Conservation (phyloP, 805 yeast species). For the Yarrowia divulgata region DNA sequence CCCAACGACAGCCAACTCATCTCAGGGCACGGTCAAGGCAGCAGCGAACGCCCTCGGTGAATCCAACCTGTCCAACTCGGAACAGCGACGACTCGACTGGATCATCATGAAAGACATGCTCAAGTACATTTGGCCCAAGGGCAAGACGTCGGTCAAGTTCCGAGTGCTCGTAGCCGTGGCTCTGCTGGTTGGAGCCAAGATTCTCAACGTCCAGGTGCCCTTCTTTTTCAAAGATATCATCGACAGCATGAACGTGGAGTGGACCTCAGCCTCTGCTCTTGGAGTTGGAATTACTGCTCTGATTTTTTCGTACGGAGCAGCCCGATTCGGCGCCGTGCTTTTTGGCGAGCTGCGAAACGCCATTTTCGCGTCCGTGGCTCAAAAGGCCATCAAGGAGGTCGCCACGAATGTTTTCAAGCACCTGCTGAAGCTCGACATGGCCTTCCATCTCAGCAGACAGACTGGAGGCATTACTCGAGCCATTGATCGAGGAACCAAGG, state of each 20-base stretch:
- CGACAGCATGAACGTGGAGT: slow-evolving; percentile 91
- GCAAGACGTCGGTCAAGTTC: slow-evolving; percentile 54
- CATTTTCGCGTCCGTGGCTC: slow-evolving; percentile 93
- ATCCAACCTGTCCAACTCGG: slow-evolving; percentile 18
- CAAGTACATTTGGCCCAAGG: slow-evolving; percentile 52
- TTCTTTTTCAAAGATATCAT: slow-evolving; percentile 88
- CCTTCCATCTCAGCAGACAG: slow-evolving; percentile 88
- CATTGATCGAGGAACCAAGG: slow-evolving; percentile 96
- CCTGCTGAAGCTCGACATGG: slow-evolving; percentile 80
- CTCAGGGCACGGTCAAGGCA: background rate
- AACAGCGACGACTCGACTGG: slow-evolving; percentile 37
- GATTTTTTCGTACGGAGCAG: slow-evolving; percentile 88
- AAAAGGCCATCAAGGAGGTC: slow-evolving; percentile 87
- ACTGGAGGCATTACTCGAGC: slow-evolving; percentile 97
- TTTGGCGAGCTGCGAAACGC: slow-evolving; percentile 97
- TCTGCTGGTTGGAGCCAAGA: slow-evolving; percentile 77
- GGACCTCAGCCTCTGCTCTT: slow-evolving; percentile 70
- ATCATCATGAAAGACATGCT: slow-evolving; percentile 46
- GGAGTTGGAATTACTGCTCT: slow-evolving; percentile 70
- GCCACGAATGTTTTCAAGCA: slow-evolving; percentile 88
- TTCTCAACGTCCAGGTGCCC: slow-evolving; percentile 94
- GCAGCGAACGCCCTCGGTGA: slow-evolving; percentile 10
- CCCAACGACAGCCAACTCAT: background rate
- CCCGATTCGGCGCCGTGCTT: slow-evolving; percentile 91
- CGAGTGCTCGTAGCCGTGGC: slow-evolving; percentile 80